Conservation (phyloP, 345 rosid genomes). For the Triadica sebifera region DNA sequence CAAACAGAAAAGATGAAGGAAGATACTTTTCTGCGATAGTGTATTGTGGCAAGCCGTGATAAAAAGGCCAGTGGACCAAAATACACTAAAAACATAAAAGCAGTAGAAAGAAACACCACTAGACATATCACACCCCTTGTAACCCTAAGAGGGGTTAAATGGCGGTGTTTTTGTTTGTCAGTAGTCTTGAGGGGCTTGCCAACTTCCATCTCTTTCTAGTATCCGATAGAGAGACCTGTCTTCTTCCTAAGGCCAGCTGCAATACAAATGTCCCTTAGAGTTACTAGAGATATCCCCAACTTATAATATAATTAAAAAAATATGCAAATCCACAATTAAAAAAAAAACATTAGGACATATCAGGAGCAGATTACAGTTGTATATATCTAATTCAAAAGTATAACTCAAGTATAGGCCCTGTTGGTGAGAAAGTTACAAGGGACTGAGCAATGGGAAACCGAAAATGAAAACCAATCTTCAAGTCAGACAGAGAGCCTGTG, state of each 20-base stretch:
- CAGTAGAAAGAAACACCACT: slow-evolving; percentile 59
- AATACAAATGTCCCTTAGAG: slow-evolving; percentile 26
- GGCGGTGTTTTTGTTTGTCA: slow-evolving; percentile 46
- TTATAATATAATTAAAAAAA: neutral
- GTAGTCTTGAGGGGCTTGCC: slow-evolving; percentile 37
- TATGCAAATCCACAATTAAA: neutral
- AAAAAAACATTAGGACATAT: neutral
- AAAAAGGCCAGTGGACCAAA: slow-evolving; percentile 48
- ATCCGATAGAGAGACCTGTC: slow-evolving; percentile 13
- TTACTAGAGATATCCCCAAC: slow-evolving; percentile 19
- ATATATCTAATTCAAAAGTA: neutral
- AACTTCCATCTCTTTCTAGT: slow-evolving; percentile 48
- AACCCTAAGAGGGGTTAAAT: slow-evolving; percentile 58
- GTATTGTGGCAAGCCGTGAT: slow-evolving; percentile 48
- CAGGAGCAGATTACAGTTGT: neutral
- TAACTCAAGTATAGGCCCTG: neutral
- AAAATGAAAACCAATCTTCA: neutral
- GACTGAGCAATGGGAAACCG: neutral
- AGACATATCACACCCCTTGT: slow-evolving; percentile 64
- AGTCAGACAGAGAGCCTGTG: neutral
- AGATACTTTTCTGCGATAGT: slow-evolving; percentile 49
- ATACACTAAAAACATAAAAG: slow-evolving; percentile 63
- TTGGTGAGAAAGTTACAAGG: neutral
- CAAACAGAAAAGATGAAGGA: slow-evolving; percentile 64
- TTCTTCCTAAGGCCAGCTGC: slow-evolving; percentile 32